These are phyloP conservation scores for Mangifera indica DNA, from an alignment of 345 rosid genomes.

Conservation along the genomic window DNA sequence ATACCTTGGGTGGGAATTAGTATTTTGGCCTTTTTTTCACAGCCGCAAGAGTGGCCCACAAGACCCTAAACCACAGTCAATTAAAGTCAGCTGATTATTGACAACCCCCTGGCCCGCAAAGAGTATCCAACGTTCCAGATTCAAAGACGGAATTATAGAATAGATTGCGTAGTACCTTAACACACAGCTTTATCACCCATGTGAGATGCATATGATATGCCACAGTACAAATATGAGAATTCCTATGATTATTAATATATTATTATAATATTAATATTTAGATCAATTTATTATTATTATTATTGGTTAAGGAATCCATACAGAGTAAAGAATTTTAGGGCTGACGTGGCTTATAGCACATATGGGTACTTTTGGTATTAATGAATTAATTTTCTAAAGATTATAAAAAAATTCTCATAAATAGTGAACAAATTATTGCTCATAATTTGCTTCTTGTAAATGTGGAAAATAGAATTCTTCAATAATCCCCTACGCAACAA, in stretches of 20 bases:
- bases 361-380: too few relatives aligned
- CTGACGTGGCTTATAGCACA: background rate
- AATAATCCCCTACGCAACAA: background rate
- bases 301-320: background rate
- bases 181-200: background rate
- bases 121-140: background rate
- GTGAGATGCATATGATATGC: background rate
- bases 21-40: background rate
- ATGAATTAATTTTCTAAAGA: too few relatives aligned
- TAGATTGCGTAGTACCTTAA: background rate
- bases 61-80: background rate
- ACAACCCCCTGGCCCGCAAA: background rate
- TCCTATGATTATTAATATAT: background rate
- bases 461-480: background rate
- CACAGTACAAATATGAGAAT: background rate
- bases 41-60: background rate
- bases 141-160: too few relatives aligned
- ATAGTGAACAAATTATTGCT: too few relatives aligned
- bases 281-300: background rate
- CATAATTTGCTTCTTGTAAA: background rate
- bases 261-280: background rate
- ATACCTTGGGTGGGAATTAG: too few relatives aligned
- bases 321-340: constrained; percentile 9
- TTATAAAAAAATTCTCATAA: too few relatives aligned
- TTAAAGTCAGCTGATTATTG: background rate